Percentiles rank a stretch among this genome's conserved stretches.
These are phyloP conservation scores for Podospora comata DNA, from an alignment of 495 filamentous ascomycete species.

Conservation along the genomic window DNA sequence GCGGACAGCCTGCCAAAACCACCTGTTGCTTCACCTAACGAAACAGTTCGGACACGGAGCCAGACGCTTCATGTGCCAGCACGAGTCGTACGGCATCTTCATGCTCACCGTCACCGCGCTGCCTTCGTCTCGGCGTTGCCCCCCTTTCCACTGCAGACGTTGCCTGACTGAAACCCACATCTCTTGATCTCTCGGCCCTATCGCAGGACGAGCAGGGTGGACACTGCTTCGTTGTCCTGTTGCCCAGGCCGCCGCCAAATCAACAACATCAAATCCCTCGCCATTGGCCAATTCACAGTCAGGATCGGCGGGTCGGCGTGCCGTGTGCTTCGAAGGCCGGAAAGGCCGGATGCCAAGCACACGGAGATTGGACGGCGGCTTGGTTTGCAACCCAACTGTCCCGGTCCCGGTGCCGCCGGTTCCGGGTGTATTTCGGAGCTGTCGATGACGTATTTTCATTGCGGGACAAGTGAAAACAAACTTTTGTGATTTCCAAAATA, in stretches of 20 bases:
- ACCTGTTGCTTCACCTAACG: not conserved
- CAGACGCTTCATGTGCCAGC: not conserved
- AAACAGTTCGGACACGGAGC: not conserved
- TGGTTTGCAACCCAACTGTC: not conserved
- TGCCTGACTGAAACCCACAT: constrained; percentile 10
- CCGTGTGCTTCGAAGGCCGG: not conserved
- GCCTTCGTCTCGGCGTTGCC: not conserved
- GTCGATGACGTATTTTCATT: not conserved
- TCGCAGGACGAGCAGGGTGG: not conserved
- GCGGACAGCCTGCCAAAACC: not conserved
- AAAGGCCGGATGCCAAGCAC: not conserved
- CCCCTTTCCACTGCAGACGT: constrained; percentile 8
- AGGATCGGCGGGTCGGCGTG: not conserved
- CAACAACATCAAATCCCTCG: not conserved
- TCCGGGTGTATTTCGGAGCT: not conserved
- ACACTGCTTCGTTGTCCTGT: not conserved
- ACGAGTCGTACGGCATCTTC: not conserved
- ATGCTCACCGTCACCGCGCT: not conserved
- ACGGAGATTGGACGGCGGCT: not conserved
- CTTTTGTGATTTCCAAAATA: no score
- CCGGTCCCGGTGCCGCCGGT: not conserved
- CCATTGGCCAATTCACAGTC: not conserved
- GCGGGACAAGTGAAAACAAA: no score
- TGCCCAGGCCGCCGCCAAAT: not conserved
- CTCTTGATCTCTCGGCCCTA: not conserved